phyloP scores from a whole-genome alignment of 768 basidiomycete species.

The Asterophora parasitica region DNA sequence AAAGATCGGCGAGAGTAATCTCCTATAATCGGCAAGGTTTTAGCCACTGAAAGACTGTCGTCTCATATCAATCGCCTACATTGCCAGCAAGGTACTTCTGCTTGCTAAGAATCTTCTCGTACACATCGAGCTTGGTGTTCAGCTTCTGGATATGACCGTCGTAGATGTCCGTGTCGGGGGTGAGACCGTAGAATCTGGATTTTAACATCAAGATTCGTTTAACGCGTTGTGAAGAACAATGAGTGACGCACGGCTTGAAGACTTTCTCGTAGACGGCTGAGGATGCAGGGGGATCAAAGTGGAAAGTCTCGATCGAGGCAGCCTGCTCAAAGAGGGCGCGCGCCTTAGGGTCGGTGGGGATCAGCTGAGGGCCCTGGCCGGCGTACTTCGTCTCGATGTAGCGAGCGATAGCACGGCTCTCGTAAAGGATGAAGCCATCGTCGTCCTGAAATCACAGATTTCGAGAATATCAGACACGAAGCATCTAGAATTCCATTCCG shows the following conservation, averaged over 20 bases:
- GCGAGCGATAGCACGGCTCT: conserved; percentile 55
- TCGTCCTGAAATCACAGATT: conserved; percentile 30
- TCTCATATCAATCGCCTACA: conserved; percentile 24
- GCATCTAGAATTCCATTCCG: background rate
- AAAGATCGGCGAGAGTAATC: conserved; percentile 16
- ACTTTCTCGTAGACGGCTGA: conserved; percentile 43
- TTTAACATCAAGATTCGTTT: background rate
- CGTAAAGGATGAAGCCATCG: conserved; percentile 57
- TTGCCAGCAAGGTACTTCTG: conserved; percentile 52
- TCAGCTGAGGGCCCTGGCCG: conserved; percentile 42
- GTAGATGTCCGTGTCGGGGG: conserved; percentile 12
- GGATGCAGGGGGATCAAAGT: conserved; percentile 42
- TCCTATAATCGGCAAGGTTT: too few species aligned
- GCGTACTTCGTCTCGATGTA: conserved; percentile 56
- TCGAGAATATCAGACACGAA: too few species aligned
- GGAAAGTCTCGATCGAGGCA: conserved; percentile 43
- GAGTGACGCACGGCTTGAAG: conserved; percentile 39
- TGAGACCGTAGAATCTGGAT: conserved; percentile 5
- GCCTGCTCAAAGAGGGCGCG: conserved; percentile 42
- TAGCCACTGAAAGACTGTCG: too few species aligned
- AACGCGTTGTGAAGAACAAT: too few species aligned
- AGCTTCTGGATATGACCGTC: conserved; percentile 26
- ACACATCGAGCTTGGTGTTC: conserved; percentile 41
- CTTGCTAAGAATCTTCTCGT: conserved; percentile 49
- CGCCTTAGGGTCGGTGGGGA: conserved; percentile 42